A percentile compares a stretch with the other conserved stretches of the same genome.
Conservation (phyloP, 2,329 filamentous ascomycete genomes). For the Fusarium agapanthi region DNA sequence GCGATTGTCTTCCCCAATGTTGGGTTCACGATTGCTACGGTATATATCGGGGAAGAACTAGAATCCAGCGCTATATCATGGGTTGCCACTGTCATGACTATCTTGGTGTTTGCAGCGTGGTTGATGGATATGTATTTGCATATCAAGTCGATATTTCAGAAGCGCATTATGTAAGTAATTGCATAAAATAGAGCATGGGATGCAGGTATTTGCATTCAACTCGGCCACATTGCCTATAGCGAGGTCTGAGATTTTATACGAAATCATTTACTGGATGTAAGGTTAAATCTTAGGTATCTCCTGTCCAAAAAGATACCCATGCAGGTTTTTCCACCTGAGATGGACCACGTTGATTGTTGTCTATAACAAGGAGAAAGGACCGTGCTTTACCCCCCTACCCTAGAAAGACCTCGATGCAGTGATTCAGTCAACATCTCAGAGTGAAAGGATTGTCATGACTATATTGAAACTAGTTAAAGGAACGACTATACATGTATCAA, state of each 20-base stretch:
- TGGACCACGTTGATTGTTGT: too few species aligned
- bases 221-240: rapidly evolving
- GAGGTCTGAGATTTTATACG: not conserved
- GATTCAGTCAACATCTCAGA: too few species aligned
- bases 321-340: not conserved
- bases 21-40: slow-evolving; percentile 2
- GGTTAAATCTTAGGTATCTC: too few species aligned
- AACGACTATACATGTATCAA: not conserved
- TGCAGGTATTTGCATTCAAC: rapidly evolving
- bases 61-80: not conserved
- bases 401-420: not conserved
- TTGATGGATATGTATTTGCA: slow-evolving; percentile 1
- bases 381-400: not conserved
- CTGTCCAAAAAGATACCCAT: not conserved
- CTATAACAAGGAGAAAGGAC: not conserved
- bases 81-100: not conserved
- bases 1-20: slow-evolving; percentile 1
- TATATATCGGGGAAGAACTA: not conserved
- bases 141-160: not conserved
- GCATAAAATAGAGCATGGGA: rapidly evolving
- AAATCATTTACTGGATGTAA: rapidly evolving
- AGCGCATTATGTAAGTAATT: not conserved
- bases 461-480: not conserved
- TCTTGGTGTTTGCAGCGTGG: not conserved
- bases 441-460: not conserved